Base-by-base conservation (phyloP, 768 basidiomycete genomes). In the Hortiboletus campestris region DNA sequence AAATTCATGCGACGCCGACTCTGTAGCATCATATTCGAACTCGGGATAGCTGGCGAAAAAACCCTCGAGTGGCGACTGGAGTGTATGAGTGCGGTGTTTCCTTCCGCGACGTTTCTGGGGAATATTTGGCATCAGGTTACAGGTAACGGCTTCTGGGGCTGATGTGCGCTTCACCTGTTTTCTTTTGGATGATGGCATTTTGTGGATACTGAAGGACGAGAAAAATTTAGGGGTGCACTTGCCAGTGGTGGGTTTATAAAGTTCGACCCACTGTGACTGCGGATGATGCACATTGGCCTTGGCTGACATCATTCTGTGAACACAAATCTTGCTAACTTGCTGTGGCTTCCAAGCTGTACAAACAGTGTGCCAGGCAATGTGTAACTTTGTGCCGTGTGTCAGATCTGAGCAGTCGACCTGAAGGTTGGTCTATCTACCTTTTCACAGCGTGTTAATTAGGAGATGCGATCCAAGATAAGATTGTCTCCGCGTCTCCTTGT, bases 1-100 rank as follows among this genome's bases (percentile, higher is more conserved):
- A 3, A 63, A 63, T 8, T 63, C 61, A 22, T 28, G 44, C 11
- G 61, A 55, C 0, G 62, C 62, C 0, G 61, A 63, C 19, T 29
- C 6, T 0, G 53, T 55, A 17, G 53, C 0, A 6, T 63, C 28
- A 10, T 63, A 56, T 1, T 63, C 17, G 29, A 56, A 63, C 1
- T 3, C 2, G 0, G 62, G 57, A 16, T 8, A 35, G 25, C 29
- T n/a, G 1, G 19, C 39, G 8, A 62, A 62, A 1, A 63, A 62
- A 0, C 3, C 44, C 1, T 39, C 22, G 7, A 63, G 61, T 0
- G 60, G 56, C 0, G 20, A 0, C 1, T 22, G 19, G 2, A 1
- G 16, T 6, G 38, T 34, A 3, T 29, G 14, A 5, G 20, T 1
- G 9, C 22, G 46, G 17, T 0, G 16, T 17, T 16, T 39, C 17